Evolutionary conservation across 148 eudicot species (phyloP), one percentile per base, ranked within the genome.

Genomic region (Amaranthus cruentus): DNA sequence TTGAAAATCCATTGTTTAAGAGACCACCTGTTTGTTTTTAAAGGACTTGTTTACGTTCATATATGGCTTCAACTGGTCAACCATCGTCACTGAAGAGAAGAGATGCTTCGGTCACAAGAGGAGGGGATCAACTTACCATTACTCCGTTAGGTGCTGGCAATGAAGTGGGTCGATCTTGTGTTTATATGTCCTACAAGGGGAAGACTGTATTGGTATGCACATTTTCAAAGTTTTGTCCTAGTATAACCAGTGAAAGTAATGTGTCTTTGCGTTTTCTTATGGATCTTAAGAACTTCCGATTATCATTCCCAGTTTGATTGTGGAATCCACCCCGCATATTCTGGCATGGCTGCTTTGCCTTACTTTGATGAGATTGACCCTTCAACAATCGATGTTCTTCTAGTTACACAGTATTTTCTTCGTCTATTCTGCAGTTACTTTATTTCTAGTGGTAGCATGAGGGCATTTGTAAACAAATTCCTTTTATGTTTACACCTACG

Each of bases 281-380:
- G 5, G 0, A 2, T 28, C 14, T 3, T 38, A 21, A 2, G 38
- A 28, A 28, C 38, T 28, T 28, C 38, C 38, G 2, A 63, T 49
- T 12, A 15, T 70, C 44, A 3, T 43, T 13, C 10, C 53, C 84
- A 91, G 98, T 94, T 94, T 81, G 98, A 91, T 62, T 94, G 98
- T 80, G 98, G 98, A 48, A 94, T 94, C 84, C 97, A 94, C 78
- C 98, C 97, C 11, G 98, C 84, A 15, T 94, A 80, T 80, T 89
- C 98, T 53, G 98, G 98, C 38, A 91, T 94, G 93, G 88, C 98
- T 68, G 97, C 97, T 51, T 80, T 94, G 85, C 98, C 98, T 0
- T 94, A 94, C 82, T 94, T 94, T 56, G 98, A 94, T 73, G 98
- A 94, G 73, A 91, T 94, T 73, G 98, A 94, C 79, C 96, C 98